Evolutionary conservation across 2,329 filamentous ascomycete species (phyloP).

Genomic region (Cladosporium cucumerinum): DNA sequence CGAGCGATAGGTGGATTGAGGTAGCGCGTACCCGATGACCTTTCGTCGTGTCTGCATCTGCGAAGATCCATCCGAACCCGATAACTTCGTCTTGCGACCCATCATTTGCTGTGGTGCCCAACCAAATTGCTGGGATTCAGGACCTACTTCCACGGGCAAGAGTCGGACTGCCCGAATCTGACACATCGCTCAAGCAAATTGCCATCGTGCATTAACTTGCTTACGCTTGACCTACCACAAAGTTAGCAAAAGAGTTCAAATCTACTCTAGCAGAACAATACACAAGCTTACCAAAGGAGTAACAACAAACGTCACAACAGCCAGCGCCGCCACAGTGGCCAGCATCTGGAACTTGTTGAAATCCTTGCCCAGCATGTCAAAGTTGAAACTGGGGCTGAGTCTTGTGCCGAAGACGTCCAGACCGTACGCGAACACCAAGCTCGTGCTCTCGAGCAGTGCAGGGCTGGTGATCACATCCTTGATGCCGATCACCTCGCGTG

Average conservation of each 20-base stretch:
- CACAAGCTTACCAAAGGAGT: constrained; percentile 73
- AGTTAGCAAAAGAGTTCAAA: constrained; percentile 24
- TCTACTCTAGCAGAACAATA: not conserved
- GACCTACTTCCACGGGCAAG: not conserved
- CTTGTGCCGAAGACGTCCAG: constrained; percentile 84
- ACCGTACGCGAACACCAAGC: constrained; percentile 82
- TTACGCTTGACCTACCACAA: constrained; percentile 52
- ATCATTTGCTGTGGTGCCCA: too few species aligned
- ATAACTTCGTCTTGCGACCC: not conserved
- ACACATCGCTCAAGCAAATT: constrained; percentile 32
- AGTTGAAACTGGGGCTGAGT: constrained; percentile 80
- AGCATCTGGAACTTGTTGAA: constrained; percentile 89
- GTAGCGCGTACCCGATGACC: not conserved
- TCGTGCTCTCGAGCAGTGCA: constrained; percentile 85
- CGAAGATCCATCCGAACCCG: not conserved
- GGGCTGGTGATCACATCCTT: constrained; percentile 69
- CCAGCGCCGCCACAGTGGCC: constrained; percentile 76
- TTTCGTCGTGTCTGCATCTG: not conserved
- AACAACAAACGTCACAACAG: constrained; percentile 70
- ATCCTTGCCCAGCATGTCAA: constrained; percentile 88
- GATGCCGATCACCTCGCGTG: constrained; percentile 75
- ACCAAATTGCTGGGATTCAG: not conserved
- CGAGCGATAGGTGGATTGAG: not conserved
- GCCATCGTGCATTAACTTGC: constrained; percentile 66
- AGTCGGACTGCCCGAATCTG: not conserved